Percentiles rank a stretch among this genome's conserved stretches.
phyloP scores from a whole-genome alignment of 768 basidiomycete genomes.

The Termitomyces sp. region DNA sequence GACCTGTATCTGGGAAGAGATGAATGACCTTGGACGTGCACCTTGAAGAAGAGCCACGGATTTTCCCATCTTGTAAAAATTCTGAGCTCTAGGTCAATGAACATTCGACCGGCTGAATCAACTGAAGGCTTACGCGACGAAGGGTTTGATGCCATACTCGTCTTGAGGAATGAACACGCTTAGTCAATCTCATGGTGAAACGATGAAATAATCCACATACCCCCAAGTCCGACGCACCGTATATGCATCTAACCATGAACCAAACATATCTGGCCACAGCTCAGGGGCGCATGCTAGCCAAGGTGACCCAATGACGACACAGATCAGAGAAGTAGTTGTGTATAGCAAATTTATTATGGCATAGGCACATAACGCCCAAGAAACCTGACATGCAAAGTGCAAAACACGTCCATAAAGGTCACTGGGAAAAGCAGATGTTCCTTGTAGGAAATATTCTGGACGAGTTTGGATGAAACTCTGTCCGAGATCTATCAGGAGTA shows the following conservation, averaged over 20 bases:
- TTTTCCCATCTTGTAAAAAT: background rate
- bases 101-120: background rate
- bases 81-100: background rate
- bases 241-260: conserved; percentile 4
- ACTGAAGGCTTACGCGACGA: conserved; percentile 3
- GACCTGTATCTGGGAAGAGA: conserved; percentile 1
- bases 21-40: background rate
- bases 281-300: conserved; percentile 1
- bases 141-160: conserved; percentile 9
- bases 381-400: background rate
- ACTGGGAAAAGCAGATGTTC: conserved; percentile 2
- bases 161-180: background rate
- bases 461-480: conserved; percentile 3
- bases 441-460: conserved; percentile 4
- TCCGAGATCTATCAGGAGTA: conserved; percentile 6
- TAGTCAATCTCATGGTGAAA: background rate
- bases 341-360: background rate
- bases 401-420: background rate
- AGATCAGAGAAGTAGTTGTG: conserved; percentile 1
- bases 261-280: conserved; percentile 7
- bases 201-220: background rate
- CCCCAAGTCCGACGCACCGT: conserved; percentile 7
- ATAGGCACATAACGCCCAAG: background rate
- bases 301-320: background rate
- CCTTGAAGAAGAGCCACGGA: background rate